Percentiles rank a stretch among this genome's conserved stretches.
These are phyloP conservation scores for Metschnikowia borealis DNA, from an alignment of 805 yeast genomes.

Conservation along the genomic window DNA sequence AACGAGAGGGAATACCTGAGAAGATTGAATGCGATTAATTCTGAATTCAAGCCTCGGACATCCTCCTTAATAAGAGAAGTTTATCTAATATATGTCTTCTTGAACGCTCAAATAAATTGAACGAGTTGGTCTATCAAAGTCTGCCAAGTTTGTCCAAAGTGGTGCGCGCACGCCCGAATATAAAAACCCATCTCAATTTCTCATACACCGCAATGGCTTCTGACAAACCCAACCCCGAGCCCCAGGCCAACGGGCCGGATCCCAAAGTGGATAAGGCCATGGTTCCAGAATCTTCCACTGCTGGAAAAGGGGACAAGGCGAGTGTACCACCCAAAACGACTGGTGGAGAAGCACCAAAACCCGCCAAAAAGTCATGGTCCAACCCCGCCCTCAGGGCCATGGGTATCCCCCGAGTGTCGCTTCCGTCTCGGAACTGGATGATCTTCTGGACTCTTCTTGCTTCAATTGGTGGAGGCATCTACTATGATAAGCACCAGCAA, in stretches of 20 bases:
- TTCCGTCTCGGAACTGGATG: constrained; percentile 92
- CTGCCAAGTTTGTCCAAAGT: neutral
- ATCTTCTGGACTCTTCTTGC: constrained; percentile 77
- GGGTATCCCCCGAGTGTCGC: constrained; percentile 73
- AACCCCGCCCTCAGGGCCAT: constrained; percentile 81
- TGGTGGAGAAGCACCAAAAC: no score
- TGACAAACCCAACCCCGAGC: neutral
- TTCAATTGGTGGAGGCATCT: constrained; percentile 65
- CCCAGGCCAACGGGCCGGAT: neutral
- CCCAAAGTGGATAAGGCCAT: no score
- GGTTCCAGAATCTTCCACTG: no score
- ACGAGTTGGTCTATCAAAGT: neutral
- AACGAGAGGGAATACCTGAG: no score
- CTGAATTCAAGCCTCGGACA: no score
- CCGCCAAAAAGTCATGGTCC: constrained; percentile 43
- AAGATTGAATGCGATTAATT: no score
- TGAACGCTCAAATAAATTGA: no score
- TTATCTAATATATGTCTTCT: no score
- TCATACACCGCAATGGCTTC: neutral
- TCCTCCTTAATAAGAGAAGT: no score
- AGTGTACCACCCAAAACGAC: no score
- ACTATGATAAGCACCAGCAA: constrained; percentile 76
- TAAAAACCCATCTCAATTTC: neutral
- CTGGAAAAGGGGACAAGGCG: no score
- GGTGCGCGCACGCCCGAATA: constrained; percentile 3